Conservation (phyloP, 2,329 filamentous ascomycete species). For the Corynespora cassiicola region DNA sequence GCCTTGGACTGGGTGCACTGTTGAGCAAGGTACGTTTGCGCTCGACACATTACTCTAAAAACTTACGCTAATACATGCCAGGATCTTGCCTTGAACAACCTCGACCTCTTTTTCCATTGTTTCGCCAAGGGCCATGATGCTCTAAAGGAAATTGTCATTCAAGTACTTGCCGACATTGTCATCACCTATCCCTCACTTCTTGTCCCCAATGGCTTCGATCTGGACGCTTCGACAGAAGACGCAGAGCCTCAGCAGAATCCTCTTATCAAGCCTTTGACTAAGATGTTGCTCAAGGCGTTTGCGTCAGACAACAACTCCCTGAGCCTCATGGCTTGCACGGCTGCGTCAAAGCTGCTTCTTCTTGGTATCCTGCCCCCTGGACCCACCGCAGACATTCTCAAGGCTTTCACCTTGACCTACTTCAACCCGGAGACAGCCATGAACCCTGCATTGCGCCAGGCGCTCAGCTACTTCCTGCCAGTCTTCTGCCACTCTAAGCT, state of each 20-base stretch:
- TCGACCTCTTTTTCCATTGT: slow-evolving; percentile 93
- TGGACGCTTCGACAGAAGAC: slow-evolving; percentile 51
- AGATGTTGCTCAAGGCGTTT: slow-evolving; percentile 84
- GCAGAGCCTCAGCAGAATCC: slow-evolving; percentile 35
- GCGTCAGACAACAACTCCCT: slow-evolving; percentile 71
- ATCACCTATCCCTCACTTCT: slow-evolving; percentile 86
- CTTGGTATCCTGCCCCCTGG: slow-evolving; percentile 68
- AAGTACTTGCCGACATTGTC: slow-evolving; percentile 92
- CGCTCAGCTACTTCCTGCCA: slow-evolving; percentile 90
- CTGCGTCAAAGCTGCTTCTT: slow-evolving; percentile 85
- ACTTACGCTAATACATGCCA: slow-evolving; percentile 33
- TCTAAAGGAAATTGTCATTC: slow-evolving; percentile 86
- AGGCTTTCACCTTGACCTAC: slow-evolving; percentile 82
- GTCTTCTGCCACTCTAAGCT: slow-evolving; percentile 88
- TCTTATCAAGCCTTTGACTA: slow-evolving; percentile 71
- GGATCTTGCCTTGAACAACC: slow-evolving; percentile 88
- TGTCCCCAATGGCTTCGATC: slow-evolving; percentile 56
- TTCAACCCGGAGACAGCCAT: slow-evolving; percentile 83
- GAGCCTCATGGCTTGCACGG: slow-evolving; percentile 80
- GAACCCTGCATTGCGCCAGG: slow-evolving; percentile 85
- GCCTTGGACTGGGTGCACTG: slow-evolving; percentile 87
- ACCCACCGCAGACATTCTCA: slow-evolving; percentile 72
- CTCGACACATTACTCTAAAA: not conserved
- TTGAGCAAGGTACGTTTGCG: slow-evolving; percentile 73
- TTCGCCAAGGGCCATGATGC: slow-evolving; percentile 91